Conservation (phyloP, 352 stramenopile species). For the Stramenopiles sp. region DNA sequence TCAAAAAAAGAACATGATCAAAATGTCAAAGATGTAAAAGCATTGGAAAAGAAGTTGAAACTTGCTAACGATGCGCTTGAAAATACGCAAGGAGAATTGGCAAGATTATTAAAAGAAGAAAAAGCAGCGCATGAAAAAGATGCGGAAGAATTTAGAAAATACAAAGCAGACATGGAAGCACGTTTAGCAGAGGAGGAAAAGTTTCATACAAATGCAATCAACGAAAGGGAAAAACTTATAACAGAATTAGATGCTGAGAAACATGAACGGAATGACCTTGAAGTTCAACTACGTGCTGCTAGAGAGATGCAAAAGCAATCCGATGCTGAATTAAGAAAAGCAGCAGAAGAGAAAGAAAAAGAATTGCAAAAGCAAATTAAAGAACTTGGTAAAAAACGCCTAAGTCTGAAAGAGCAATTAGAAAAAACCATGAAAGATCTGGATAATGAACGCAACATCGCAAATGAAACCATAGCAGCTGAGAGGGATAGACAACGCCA, state of each 20-base stretch:
- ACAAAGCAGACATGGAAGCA: not conserved
- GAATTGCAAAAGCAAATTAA: not conserved
- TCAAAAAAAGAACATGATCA: not conserved
- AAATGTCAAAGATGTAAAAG: not conserved
- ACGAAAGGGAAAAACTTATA: not conserved
- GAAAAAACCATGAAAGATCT: not conserved
- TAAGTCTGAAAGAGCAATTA: not conserved
- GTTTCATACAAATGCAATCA: not conserved
- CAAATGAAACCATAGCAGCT: not conserved
- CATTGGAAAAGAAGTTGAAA: not conserved
- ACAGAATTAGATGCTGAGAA: not conserved
- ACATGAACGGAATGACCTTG: not conserved
- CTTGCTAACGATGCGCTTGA: not conserved
- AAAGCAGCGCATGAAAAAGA: not conserved
- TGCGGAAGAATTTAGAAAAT: not conserved
- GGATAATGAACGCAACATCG: not conserved
- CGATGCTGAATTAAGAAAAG: not conserved
- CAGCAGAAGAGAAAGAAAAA: not conserved
- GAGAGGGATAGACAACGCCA: not conserved
- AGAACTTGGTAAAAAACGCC: not conserved
- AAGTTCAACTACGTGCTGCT: not conserved
- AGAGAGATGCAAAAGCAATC: not conserved
- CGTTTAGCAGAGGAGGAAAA: not conserved
- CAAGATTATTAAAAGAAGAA: not conserved
- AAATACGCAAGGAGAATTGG: not conserved